Evolutionary conservation across 805 yeast species (phyloP), one percentile per base, ranked within the genome.

Genomic region (Candida boleticola): DNA sequence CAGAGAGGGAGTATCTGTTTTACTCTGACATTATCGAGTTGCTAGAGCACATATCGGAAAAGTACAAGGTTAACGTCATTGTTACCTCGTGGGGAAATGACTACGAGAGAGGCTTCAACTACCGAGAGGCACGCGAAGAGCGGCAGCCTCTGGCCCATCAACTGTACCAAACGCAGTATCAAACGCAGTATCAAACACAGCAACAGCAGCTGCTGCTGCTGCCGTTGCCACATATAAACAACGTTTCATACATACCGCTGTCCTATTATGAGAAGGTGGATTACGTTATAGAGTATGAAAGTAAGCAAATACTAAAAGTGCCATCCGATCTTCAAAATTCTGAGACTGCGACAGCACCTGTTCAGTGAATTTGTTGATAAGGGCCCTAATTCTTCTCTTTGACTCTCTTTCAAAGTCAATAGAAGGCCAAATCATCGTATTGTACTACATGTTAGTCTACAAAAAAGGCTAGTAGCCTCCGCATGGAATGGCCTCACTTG

Each of bases 31-130:
- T 56, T 29, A 43, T 25, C 20, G 45, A 39, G 10, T n/a, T 43
- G 9, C 22, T 55, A 3, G 33, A 29, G 3, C 34, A 22, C 1
- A 39, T 58, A 4, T 44, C 44, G 31, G 38, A 16, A 2, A 53
- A 42, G 42, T 61, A 50, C 37, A 34, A 38, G 27, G 60, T 64
- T 43, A 59, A 61, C 23, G 50, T 61, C 7, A 35, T 63, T 2
- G 51, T 58, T 9, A 54, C 63, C 6, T 50, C 54, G 32, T 59
- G 60, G 59, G 64, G 62, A 35, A 40, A 34, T 13, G 43, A 47
- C 2, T 64, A 51, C 45, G 74, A 67, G 20, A 47, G 51, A 25
- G 73, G 73, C 1, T 60, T 51, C 43, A 52, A 54, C 19, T 39
- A 37, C 16, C n/a, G n/a, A n/a, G n/a, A n/a, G n/a, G n/a, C n/a